Evolutionary conservation across 768 basidiomycete genomes (phyloP).

Genomic region (Tephrocybe sp.): DNA sequence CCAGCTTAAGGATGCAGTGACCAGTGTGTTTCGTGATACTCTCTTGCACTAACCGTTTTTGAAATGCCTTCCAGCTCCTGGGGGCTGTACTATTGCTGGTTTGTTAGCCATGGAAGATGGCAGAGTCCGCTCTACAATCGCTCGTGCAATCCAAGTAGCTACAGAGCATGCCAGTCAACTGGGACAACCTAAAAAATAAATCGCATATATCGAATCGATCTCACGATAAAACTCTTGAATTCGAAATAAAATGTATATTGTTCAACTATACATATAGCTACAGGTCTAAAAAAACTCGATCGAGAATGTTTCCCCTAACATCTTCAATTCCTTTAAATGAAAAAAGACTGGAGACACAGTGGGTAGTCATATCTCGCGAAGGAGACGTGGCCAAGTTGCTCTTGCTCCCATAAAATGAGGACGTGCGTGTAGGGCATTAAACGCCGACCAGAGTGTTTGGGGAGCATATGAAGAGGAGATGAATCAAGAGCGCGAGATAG

Average conservation of each 20-base stretch:
- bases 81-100: slow-evolving; percentile 98
- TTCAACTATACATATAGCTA: neutral
- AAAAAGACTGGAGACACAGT: slow-evolving; percentile 34
- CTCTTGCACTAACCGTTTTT: neutral
- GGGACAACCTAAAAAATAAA: slow-evolving; percentile 66
- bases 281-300: neutral
- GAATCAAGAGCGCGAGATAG: slow-evolving; percentile 22
- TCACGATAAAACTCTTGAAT: too few species aligned
- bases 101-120: slow-evolving; percentile 94
- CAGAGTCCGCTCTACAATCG: slow-evolving; percentile 89
- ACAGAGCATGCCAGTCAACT: slow-evolving; percentile 87
- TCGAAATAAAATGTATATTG: neutral
- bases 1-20: slow-evolving; percentile 95
- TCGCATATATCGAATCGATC: too few species aligned
- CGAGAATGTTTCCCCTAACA: slow-evolving; percentile 26
- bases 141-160: slow-evolving; percentile 91
- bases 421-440: slow-evolving; percentile 66
- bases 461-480: slow-evolving; percentile 53
- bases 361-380: slow-evolving; percentile 29
- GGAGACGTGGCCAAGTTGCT: slow-evolving; percentile 32
- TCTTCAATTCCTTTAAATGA: slow-evolving; percentile 33
- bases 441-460: slow-evolving; percentile 97
- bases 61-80: slow-evolving; percentile 65
- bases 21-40: slow-evolving; percentile 66
- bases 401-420: slow-evolving; percentile 98